Conservation (phyloP, 2,329 filamentous ascomycete species). For the Colletotrichum sp. region DNA sequence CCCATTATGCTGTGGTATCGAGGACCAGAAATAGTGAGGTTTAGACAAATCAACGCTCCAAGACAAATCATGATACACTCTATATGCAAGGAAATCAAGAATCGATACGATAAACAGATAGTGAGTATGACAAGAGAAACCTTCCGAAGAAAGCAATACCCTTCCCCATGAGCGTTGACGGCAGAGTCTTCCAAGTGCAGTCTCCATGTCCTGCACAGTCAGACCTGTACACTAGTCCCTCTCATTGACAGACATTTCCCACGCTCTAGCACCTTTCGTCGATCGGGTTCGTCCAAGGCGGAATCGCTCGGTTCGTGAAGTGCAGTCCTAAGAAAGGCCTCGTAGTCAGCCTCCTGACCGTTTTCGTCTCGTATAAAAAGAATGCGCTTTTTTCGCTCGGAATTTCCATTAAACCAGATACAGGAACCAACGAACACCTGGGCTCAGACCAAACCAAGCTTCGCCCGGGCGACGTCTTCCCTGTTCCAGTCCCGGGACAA, state of each 20-base stretch:
- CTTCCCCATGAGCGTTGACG: neutral
- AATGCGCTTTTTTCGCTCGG: neutral
- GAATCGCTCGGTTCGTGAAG: neutral
- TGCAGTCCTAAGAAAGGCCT: neutral
- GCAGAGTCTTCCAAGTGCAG: neutral
- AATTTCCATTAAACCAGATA: neutral
- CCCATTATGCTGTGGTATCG: neutral
- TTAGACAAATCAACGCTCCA: neutral
- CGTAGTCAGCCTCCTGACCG: conserved; percentile 1
- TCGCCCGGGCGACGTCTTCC: neutral
- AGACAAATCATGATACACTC: neutral
- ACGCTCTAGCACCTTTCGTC: neutral
- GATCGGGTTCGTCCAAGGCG: conserved; percentile 1
- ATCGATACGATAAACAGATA: neutral
- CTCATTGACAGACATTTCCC: neutral
- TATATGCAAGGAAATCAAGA: neutral
- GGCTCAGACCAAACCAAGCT: neutral
- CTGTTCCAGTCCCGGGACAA: neutral
- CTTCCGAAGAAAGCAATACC: neutral
- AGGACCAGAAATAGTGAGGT: neutral
- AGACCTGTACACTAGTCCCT: neutral
- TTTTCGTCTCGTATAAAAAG: neutral
- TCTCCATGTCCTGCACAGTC: neutral
- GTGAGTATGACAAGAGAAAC: neutral
- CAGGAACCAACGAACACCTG: neutral